phyloP scores from a whole-genome alignment of 306 rosid species.

The Prunus fruticosa region DNA sequence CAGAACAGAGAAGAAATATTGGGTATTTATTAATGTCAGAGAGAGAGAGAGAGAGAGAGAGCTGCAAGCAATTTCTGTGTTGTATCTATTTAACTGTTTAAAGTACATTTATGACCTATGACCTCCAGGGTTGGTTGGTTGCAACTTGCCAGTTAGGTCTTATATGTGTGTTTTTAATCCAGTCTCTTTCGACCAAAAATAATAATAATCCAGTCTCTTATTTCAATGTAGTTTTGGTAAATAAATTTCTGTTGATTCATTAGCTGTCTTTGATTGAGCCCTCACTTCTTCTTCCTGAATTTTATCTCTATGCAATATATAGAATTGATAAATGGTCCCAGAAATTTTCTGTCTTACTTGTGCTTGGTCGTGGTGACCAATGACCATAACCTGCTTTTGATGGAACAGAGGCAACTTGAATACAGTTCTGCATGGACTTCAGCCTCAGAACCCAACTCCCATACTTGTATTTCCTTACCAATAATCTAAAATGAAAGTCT shows the following conservation, averaged over 20 bases:
- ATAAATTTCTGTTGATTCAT: not conserved
- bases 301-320: not conserved
- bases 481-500: too few species aligned
- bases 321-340: conserved; percentile 28
- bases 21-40: conserved; percentile 19
- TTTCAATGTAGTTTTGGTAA: not conserved
- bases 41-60: conserved; percentile 14
- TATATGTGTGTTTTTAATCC: conserved; percentile 3
- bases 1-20: conserved; percentile 5
- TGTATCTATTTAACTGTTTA: conserved; percentile 19
- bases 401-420: conserved; percentile 23
- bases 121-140: conserved; percentile 5
- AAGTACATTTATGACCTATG: conserved; percentile 2
- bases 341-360: conserved; percentile 8
- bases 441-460: not conserved
- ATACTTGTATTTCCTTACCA: too few species aligned
- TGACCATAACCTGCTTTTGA: not conserved
- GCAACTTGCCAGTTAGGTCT: not conserved
- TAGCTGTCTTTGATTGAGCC: not conserved
- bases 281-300: not conserved
- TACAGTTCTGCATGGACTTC: not conserved
- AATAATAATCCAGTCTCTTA: not conserved
- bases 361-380: not conserved
- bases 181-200: not conserved
- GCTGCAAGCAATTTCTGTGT: not conserved